A percentile compares a stretch with the other conserved stretches of the same genome.
These are phyloP conservation scores for Sugiyamaella floridensis DNA, from an alignment of 805 yeast genomes.

Conservation along the genomic window DNA sequence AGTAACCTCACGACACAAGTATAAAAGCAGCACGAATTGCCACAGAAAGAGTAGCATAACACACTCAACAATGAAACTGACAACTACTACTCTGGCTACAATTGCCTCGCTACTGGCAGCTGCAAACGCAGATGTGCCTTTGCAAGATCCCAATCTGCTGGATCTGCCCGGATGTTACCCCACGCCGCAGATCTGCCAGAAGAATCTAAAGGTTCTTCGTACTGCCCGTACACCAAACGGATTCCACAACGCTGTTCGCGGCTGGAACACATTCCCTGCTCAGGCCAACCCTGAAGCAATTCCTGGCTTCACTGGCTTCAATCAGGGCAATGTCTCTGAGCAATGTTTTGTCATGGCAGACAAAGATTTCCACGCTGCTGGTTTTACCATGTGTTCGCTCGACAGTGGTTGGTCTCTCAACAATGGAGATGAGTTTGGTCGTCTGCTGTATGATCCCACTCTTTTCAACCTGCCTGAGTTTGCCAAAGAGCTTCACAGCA, in stretches of 20 bases:
- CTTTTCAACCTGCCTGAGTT: conserved; percentile 6
- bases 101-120: neutral
- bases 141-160: conserved; percentile 1
- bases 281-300: conserved; percentile 8
- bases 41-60: too few relatives aligned
- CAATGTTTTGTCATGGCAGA: conserved; percentile 10
- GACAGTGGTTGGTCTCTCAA: conserved; percentile 11
- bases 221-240: conserved; percentile 9
- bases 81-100: neutral
- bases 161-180: conserved; percentile 7
- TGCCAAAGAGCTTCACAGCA: conserved; percentile 10
- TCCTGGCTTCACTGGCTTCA: conserved; percentile 5
- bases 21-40: too few relatives aligned
- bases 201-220: conserved; percentile 1
- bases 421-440: conserved; percentile 9
- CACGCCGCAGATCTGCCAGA: conserved; percentile 6
- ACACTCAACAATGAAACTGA: neutral
- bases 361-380: conserved; percentile 4
- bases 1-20: neutral
- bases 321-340: conserved; percentile 7
- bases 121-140: neutral
- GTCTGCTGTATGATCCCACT: conserved; percentile 5
- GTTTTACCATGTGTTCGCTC: conserved; percentile 7
- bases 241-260: conserved; percentile 3
- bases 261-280: conserved; percentile 9